Percentiles rank a stretch among this genome's conserved stretches.
These are phyloP conservation scores for Didymella segeticola DNA, from an alignment of 2,329 filamentous ascomycete species.

Conservation along the genomic window DNA sequence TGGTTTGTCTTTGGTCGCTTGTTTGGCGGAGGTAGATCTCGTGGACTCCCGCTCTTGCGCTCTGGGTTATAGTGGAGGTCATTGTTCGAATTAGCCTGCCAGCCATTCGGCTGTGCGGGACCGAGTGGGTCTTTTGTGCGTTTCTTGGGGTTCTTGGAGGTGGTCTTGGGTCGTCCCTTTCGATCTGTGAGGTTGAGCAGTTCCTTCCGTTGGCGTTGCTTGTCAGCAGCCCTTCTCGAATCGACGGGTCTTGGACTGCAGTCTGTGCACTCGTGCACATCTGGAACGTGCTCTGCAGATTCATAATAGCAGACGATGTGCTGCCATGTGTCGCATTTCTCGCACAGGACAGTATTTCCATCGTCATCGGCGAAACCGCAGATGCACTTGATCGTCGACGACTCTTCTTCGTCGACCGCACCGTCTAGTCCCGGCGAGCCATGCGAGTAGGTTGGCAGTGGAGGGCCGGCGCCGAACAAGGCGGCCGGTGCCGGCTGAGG, in stretches of 20 bases:
- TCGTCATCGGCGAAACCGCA: constrained; percentile 94
- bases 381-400: constrained; percentile 97
- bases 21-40: constrained; percentile 65
- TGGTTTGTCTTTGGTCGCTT: constrained; percentile 87
- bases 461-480: constrained; percentile 37
- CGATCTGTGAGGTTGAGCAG: constrained; percentile 60
- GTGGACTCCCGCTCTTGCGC: constrained; percentile 58
- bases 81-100: constrained; percentile 61
- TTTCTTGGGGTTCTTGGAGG: constrained; percentile 86
- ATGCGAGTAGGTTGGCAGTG: constrained; percentile 45
- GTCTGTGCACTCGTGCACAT: constrained; percentile 84
- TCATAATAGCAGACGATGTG: constrained; percentile 98
- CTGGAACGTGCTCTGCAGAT: constrained; percentile 71
- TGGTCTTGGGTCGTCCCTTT: constrained; percentile 78
- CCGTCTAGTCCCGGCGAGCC: constrained; percentile 43
- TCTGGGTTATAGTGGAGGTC: constrained; percentile 60
- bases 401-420: constrained; percentile 71
- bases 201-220: constrained; percentile 69
- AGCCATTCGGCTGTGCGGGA: constrained; percentile 70
- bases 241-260: constrained; percentile 83
- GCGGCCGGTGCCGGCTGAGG: constrained; percentile 49
- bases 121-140: constrained; percentile 74
- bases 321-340: constrained; percentile 96
- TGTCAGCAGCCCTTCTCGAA: constrained; percentile 74
- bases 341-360: constrained; percentile 96